Conservation (phyloP, 495 filamentous ascomycete genomes). For the Aspergillus coremiiformis region DNA sequence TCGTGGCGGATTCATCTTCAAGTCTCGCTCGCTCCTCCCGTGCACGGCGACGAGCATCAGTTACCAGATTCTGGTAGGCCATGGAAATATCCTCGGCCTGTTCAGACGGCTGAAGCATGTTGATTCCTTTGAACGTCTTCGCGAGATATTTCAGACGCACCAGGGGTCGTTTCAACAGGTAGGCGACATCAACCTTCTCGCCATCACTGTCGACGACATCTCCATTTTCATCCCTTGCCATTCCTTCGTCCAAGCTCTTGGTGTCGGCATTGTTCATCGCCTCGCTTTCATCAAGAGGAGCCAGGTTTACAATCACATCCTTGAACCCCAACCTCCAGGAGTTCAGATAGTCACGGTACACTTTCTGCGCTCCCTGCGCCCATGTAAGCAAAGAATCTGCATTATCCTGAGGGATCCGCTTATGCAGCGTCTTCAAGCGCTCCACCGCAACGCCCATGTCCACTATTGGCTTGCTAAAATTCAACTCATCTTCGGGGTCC, state of each 20-base stretch:
- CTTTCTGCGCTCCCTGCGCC: constrained; percentile 65
- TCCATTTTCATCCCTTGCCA: constrained; percentile 70
- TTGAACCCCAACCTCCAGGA: constrained; percentile 94
- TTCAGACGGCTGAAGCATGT: constrained; percentile 47
- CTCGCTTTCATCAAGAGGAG: constrained; percentile 53
- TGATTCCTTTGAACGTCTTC: constrained; percentile 70
- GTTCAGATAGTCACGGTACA: constrained; percentile 82
- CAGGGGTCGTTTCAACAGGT: constrained; percentile 80
- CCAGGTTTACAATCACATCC: constrained; percentile 89
- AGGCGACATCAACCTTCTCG: constrained; percentile 90
- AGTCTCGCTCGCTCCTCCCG: constrained; percentile 81
- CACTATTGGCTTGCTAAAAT: constrained; percentile 80
- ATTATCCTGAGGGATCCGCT: constrained; percentile 64
- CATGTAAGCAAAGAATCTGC: constrained; percentile 64
- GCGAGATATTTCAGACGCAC: constrained; percentile 82
- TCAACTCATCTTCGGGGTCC: constrained; percentile 46
- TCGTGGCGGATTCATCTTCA: constrained; percentile 82
- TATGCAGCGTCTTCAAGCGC: constrained; percentile 71
- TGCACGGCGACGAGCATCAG: constrained; percentile 66
- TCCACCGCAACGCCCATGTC: constrained; percentile 92
- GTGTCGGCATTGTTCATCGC: constrained; percentile 41
- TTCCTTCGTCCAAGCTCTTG: constrained; percentile 55
- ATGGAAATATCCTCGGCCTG: constrained; percentile 50
- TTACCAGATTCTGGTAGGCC: constrained; percentile 63
- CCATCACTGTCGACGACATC: constrained; percentile 71